Percentiles rank a stretch among this genome's conserved stretches.
These are phyloP conservation scores for Toxicodendron radicans DNA, from an alignment of 345 rosid genomes.

Conservation along the genomic window DNA sequence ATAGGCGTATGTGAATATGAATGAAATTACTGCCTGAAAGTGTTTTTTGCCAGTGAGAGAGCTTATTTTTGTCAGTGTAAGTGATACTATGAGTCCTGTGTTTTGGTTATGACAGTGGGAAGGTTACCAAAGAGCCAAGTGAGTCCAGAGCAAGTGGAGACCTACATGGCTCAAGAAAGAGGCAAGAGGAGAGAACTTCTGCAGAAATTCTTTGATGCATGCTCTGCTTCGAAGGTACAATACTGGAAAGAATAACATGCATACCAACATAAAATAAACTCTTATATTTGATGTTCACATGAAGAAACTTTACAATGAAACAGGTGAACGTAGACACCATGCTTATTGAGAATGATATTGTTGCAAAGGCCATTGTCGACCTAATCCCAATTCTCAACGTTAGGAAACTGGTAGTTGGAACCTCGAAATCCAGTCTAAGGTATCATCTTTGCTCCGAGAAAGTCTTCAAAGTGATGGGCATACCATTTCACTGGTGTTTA, in stretches of 20 bases:
- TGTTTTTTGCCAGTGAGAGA: no score
- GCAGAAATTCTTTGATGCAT: constrained; percentile 46
- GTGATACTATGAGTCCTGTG: neutral
- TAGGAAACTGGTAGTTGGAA: constrained; percentile 77
- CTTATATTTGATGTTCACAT: no score
- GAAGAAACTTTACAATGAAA: neutral
- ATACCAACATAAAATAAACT: neutral
- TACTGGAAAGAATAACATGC: neutral
- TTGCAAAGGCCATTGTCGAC: constrained; percentile 65
- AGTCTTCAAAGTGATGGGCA: no score
- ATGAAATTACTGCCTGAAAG: neutral
- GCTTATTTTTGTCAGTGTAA: neutral
- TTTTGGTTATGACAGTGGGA: constrained; percentile 51
- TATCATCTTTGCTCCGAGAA: constrained; percentile 12
- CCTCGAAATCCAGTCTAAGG: constrained; percentile 60
- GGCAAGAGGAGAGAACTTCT: constrained; percentile 60
- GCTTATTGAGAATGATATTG: constrained; percentile 71
- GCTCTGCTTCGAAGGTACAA: constrained; percentile 57
- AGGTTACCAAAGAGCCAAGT: constrained; percentile 59
- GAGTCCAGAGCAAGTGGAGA: constrained; percentile 57
- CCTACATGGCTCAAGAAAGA: constrained; percentile 57
- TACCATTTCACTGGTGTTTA: no score
- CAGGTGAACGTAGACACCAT: constrained; percentile 75
- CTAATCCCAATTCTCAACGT: constrained; percentile 72
- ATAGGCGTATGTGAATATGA: no score